These are phyloP conservation scores for Moricandia arvensis DNA, from an alignment of 345 rosid species.

Conservation along the genomic window DNA sequence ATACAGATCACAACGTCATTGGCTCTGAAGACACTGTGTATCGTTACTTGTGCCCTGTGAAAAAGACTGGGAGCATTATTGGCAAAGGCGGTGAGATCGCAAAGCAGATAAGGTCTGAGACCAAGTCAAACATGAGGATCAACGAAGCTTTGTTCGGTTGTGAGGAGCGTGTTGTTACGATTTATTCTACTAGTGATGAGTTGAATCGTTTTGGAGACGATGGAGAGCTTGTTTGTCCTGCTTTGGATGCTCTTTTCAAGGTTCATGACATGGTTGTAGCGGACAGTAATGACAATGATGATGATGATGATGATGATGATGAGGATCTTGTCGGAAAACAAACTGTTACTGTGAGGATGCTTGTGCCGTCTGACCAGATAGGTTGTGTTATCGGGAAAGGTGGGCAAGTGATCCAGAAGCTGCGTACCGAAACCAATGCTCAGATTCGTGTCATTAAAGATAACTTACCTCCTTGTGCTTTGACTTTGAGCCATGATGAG, in stretches of 20 bases:
- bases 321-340: slow-evolving; percentile 41
- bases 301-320: slow-evolving; percentile 24
- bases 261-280: slow-evolving; percentile 54
- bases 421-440: slow-evolving; percentile 60
- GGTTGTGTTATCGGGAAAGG: slow-evolving; percentile 85
- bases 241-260: slow-evolving; percentile 73
- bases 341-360: slow-evolving; percentile 58
- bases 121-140: slow-evolving; percentile 62
- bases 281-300: neutral
- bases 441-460: slow-evolving; percentile 69
- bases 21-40: slow-evolving; percentile 63
- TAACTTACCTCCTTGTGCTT: slow-evolving; percentile 60
- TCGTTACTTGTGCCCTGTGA: slow-evolving; percentile 62
- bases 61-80: slow-evolving; percentile 65
- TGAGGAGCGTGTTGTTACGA: slow-evolving; percentile 70
- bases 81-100: slow-evolving; percentile 76
- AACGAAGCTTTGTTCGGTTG: slow-evolving; percentile 60
- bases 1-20: slow-evolving; percentile 52
- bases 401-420: slow-evolving; percentile 66
- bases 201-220: slow-evolving; percentile 52
- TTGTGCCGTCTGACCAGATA: slow-evolving; percentile 78
- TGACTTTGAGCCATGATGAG: slow-evolving; percentile 54
- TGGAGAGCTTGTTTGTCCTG: slow-evolving; percentile 57
- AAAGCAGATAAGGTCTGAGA: slow-evolving; percentile 63
- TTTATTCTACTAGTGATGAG: slow-evolving; percentile 61